Base-by-base conservation (phyloP, 2,329 filamentous ascomycete species). In the Zasmidium citrigriseum region DNA sequence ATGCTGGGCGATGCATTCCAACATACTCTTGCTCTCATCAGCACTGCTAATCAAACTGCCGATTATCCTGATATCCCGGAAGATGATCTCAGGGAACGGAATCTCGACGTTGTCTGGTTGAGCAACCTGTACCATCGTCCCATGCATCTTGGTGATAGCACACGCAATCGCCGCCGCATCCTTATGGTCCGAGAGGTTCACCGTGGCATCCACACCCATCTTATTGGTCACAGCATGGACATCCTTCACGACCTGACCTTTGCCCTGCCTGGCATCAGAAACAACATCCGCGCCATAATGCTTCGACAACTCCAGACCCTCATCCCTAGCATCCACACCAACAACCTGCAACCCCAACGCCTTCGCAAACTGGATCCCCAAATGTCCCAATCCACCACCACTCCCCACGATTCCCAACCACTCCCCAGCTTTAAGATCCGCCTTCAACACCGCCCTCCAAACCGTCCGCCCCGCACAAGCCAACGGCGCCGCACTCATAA, bases 111-210 rank as follows among this genome's bases (percentile, higher is more conserved):
- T 65, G 29, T 74, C 68, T 9, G 75, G 76, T 61, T 86, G 83
- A n/a, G 83, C 83, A 49, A 87, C 79, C 68, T 87, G 83, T 1
- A 87, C 75, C 66, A 86, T 75, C 0, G 74, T 78, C 2, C 83
- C 84, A 66, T 87, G 85, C 78, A 82, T 85, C 65, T 77, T 80
- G 0, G 85, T 87, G 0, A 85, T 73, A 0, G 83, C 83, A 53
- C 81, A 83, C 0, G 77, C 79, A 21, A 80, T 69, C 4, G 77
- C 82, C 44, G 82, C 79, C 2, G 84, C 80, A 0, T 71, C 72
- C 1, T 74, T 68, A 18, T 81, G 80, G 61, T 86, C 83, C n/a
- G 78, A 78, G 0, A 87, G 68, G 49, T 81, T 81, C 12, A 87
- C 68, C 0, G 83, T 80, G 1, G 79, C 79, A 55, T 84, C 78